Percentiles rank a stretch among this genome's conserved stretches.
These are phyloP conservation scores for Russula griseocarnosa DNA, from an alignment of 768 basidiomycete species.

Conservation along the genomic window DNA sequence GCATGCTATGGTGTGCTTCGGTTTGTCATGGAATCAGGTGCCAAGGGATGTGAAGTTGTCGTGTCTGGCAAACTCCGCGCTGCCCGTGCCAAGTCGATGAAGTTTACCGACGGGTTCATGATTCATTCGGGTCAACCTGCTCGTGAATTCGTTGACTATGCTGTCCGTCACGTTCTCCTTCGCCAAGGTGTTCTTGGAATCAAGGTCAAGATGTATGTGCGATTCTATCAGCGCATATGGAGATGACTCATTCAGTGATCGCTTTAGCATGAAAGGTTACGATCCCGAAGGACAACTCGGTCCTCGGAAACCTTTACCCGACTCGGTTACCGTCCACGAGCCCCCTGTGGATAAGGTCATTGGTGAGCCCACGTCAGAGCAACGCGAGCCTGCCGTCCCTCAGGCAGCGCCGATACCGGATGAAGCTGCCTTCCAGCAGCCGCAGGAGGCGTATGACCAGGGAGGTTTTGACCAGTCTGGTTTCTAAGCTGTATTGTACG, in stretches of 20 bases:
- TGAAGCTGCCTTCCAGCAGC: slow-evolving; percentile 34
- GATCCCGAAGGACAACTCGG: slow-evolving; percentile 90
- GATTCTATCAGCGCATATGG: neutral
- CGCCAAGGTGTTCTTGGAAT: slow-evolving; percentile 99
- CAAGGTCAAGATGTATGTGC: slow-evolving; percentile 95
- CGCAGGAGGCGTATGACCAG: slow-evolving; percentile 40
- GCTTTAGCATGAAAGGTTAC: slow-evolving; percentile 85
- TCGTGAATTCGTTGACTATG: slow-evolving; percentile 94
- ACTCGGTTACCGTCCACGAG: slow-evolving; percentile 86
- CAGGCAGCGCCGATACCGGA: slow-evolving; percentile 52
- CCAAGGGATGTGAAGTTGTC: slow-evolving; percentile 99
- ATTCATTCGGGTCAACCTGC: slow-evolving; percentile 98
- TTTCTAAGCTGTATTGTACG: slow-evolving; percentile 36
- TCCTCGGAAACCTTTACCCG: slow-evolving; percentile 91
- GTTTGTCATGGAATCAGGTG: slow-evolving; percentile 99
- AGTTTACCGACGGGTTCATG: slow-evolving; percentile 99
- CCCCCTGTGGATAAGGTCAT: slow-evolving; percentile 89
- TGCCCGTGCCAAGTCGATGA: slow-evolving; percentile 99
- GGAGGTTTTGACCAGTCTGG: slow-evolving; percentile 31
- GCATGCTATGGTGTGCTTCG: slow-evolving; percentile 99
- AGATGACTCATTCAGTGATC: slow-evolving; percentile 22
- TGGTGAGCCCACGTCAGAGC: slow-evolving; percentile 85
- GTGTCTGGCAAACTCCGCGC: slow-evolving; percentile 99
- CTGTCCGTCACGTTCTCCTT: slow-evolving; percentile 95
- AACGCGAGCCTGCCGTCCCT: slow-evolving; percentile 60